Evolutionary conservation across 257 asterid species (phyloP).

Genomic region (Leonotis leonurus): DNA sequence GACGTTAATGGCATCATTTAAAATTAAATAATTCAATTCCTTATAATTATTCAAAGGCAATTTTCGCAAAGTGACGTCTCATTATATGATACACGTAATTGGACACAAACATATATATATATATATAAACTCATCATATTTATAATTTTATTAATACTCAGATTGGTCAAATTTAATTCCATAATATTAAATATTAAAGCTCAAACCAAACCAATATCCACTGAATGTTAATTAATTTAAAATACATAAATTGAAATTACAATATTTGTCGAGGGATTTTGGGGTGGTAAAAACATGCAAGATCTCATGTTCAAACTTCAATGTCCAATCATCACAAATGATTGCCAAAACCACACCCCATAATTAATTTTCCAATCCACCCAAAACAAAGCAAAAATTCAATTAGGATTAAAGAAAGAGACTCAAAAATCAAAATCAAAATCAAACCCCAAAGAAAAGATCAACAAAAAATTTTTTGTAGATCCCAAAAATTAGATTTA

Average conservation of each 20-base stretch:
- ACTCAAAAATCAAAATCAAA: not conserved
- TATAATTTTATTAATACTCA: too few species aligned
- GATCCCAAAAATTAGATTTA: not conserved
- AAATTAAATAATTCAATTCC: not conserved
- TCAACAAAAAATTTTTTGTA: not conserved
- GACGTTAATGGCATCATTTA: not conserved
- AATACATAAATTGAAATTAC: not conserved
- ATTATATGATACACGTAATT: not conserved
- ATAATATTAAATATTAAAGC: too few species aligned
- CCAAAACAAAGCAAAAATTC: not conserved
- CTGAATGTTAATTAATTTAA: not conserved
- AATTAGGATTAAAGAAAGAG: too few species aligned
- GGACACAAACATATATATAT: not conserved
- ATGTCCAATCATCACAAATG: slow-evolving; percentile 9
- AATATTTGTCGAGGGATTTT: slow-evolving; percentile 4
- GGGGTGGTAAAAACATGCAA: slow-evolving; percentile 28
- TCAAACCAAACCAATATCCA: not conserved
- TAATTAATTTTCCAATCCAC: not conserved
- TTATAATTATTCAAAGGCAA: not conserved
- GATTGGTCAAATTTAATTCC: too few species aligned
- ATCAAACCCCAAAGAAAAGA: not conserved
- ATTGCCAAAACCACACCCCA: slow-evolving; percentile 14
- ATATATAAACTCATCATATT: not conserved
- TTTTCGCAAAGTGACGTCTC: not conserved
- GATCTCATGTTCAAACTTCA: slow-evolving; percentile 13